Evolutionary conservation across 768 basidiomycete genomes (phyloP).

Genomic region (Cubamyces lactineus): DNA sequence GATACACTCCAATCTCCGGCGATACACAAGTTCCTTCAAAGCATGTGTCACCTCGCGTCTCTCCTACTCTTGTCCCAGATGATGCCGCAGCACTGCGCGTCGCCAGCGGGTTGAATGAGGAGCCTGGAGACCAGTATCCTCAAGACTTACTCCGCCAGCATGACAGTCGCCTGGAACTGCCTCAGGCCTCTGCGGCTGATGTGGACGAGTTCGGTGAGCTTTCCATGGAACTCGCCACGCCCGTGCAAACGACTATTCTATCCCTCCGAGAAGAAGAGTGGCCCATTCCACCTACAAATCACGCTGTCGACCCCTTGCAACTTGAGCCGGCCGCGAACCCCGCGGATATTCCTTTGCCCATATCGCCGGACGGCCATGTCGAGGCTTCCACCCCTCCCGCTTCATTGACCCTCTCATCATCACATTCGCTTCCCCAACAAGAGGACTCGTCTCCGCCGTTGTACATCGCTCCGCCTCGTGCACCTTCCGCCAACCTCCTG

Average conservation of each 20-base stretch:
- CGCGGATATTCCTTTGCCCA: slow-evolving; percentile 13
- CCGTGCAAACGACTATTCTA: slow-evolving; percentile 24
- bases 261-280: slow-evolving; percentile 23
- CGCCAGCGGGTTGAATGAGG: neutral
- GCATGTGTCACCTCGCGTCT: slow-evolving; percentile 10
- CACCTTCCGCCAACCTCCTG: neutral
- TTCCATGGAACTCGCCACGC: slow-evolving; percentile 30
- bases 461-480: neutral
- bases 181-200: neutral
- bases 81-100: neutral
- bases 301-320: too few relatives aligned
- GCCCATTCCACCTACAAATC: neutral
- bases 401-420: neutral
- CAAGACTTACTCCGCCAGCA: neutral
- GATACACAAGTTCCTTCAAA: neutral
- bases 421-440: too few relatives aligned
- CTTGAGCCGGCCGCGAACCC: neutral
- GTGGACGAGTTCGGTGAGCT: slow-evolving; percentile 18
- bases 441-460: neutral
- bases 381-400: neutral
- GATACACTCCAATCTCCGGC: neutral
- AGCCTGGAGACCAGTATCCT: neutral
- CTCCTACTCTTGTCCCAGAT: neutral
- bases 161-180: neutral
- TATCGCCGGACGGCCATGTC: slow-evolving; percentile 11